Evolutionary conservation across 306 rosid genomes (phyloP), one percentile per base, ranked within the genome.

Genomic region (Dalbergia cultrata): DNA sequence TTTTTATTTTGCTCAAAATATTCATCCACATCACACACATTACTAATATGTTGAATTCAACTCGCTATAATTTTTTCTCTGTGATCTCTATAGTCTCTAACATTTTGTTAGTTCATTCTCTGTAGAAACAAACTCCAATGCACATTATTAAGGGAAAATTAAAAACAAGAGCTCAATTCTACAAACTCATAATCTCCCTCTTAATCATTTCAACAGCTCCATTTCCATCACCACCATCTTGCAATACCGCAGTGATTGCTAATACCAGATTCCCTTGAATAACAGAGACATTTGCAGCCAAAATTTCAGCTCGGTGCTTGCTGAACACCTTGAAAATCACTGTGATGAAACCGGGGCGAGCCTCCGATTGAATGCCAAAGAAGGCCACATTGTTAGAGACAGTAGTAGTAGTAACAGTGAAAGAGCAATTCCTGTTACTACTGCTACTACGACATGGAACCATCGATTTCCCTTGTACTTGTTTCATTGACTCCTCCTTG

Each of bases 271-370:
- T 72, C 1, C 87, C 87, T 13, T 76, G 13, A 72, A 76, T 37
- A 63, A 80, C 79, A 1, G 85, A 60, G 11, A 86, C 79, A 80
- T 86, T 86, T 10, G 85, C 87, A 19, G 85, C 81, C 75, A 86
- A 61, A 70, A 83, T n/a, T 18, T 86, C 84, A 14, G 87, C 35
- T 1, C 41, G 39, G 61, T 86, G 65, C 0, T 86, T 68, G 50
- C 19, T 56, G 31, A 87, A 87, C 14, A 87, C 86, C 77, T 72
- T 63, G 17, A 84, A 35, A 52, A 84, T 81, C 3, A 14, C 5
- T 1, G 86, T 73, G 54, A 66, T 2, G 43, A 81, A 74, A 43
- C 87, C 87, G 0, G 6, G 80, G 56, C 43, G 75, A 52, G 85
- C 54, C 41, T 39, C 26, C 0, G 79, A 72, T 81, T 83, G 84